Conservation (phyloP, 2,329 filamentous ascomycete genomes). For the Fusarium scirpi region DNA sequence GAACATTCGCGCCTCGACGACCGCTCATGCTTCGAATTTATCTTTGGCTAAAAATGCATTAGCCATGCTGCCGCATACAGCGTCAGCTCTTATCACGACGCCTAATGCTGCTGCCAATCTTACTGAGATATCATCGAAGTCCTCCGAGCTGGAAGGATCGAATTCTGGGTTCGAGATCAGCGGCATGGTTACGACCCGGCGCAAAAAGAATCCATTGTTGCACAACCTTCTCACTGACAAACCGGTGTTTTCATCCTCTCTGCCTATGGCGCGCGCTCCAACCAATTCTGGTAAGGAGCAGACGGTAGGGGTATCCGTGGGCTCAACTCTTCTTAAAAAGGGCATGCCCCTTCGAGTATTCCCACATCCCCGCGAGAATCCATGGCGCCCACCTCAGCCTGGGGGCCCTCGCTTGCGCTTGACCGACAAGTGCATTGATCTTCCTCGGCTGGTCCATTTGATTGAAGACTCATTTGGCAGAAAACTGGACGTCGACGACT, state of each 20-base stretch:
- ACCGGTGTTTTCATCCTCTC: constrained; percentile 89
- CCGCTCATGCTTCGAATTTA: constrained; percentile 76
- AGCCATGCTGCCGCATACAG: constrained; percentile 81
- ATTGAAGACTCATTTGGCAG: constrained; percentile 95
- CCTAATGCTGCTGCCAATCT: constrained; percentile 79
- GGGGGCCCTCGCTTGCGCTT: constrained; percentile 73
- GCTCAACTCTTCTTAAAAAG: constrained; percentile 87
- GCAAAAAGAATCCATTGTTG: constrained; percentile 83
- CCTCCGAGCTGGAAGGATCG: constrained; percentile 53
- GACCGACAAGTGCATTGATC: constrained; percentile 84
- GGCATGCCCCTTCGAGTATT: constrained; percentile 91
- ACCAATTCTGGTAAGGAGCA: constrained; percentile 45
- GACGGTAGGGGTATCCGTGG: constrained; percentile 35
- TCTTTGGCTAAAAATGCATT: constrained; percentile 77
- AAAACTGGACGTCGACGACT: constrained; percentile 84
- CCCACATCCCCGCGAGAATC: constrained; percentile 75
- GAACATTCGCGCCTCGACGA: constrained; percentile 45
- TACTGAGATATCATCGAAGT: constrained; percentile 53
- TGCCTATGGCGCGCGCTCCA: constrained; percentile 77
- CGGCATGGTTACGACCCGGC: constrained; percentile 66
- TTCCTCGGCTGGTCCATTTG: constrained; percentile 83
- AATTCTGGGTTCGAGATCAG: constrained; percentile 64
- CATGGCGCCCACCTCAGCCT: constrained; percentile 76
- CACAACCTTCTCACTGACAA: constrained; percentile 97
- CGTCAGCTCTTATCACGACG: constrained; percentile 90